phyloP scores from a whole-genome alignment of 139 green algal species.

The Picochlorum sp. region DNA sequence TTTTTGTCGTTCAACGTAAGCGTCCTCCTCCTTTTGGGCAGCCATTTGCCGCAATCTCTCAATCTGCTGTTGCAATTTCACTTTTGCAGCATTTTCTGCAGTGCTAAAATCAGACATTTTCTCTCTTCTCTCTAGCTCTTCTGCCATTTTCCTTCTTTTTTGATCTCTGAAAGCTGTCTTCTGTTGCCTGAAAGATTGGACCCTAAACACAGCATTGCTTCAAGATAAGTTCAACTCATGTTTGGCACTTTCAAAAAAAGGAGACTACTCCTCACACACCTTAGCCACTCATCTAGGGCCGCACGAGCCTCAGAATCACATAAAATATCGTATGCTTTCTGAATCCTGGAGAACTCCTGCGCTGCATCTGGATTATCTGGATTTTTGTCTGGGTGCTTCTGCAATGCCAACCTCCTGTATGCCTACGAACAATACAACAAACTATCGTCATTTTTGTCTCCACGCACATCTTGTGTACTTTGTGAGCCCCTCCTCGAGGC shows the following conservation, averaged over 20 bases:
- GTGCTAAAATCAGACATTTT: constrained; percentile 9
- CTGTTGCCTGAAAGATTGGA: constrained; percentile 13
- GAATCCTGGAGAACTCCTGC: constrained; percentile 67
- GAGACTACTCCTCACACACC: background rate
- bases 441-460: background rate
- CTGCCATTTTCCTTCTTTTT: constrained; percentile 70
- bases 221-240: too few species aligned
- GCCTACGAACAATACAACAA: constrained; percentile 32
- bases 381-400: constrained; percentile 79
- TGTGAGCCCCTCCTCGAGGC: background rate
- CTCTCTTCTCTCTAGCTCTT: constrained; percentile 66
- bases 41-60: constrained; percentile 42
- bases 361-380: constrained; percentile 43
- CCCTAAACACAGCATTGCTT: background rate
- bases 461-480: background rate
- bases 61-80: constrained; percentile 42
- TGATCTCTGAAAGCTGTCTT: constrained; percentile 35
- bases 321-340: constrained; percentile 78
- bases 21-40: constrained; percentile 11
- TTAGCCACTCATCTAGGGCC: constrained; percentile 47
- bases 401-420: constrained; percentile 56
- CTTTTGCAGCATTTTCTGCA: constrained; percentile 20
- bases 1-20: constrained; percentile 2
- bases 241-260: constrained; percentile 36
- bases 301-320: constrained; percentile 49